A percentile compares a stretch with the other conserved stretches of the same genome.
phyloP scores from a whole-genome alignment of 2,329 filamentous ascomycete genomes.

The Monosporascus sp. region DNA sequence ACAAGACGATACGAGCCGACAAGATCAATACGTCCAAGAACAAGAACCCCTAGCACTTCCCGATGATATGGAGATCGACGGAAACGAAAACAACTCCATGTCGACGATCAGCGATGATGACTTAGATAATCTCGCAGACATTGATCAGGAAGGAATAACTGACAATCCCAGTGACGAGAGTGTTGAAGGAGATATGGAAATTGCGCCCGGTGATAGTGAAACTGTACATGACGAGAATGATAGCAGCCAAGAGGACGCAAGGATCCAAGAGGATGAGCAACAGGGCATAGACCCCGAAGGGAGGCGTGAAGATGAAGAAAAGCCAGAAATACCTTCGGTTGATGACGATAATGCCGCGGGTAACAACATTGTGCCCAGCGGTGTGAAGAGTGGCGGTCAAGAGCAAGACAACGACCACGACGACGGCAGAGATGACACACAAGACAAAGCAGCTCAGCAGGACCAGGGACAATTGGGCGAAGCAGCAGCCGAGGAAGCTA shows the following conservation, averaged over 20 bases:
- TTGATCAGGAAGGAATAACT: conserved; percentile 32
- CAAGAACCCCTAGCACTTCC: conserved; percentile 78
- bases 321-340: conserved; percentile 15
- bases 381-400: conserved; percentile 59
- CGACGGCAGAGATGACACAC: conserved; percentile 57
- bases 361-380: conserved; percentile 60
- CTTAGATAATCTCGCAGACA: conserved; percentile 53
- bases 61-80: conserved; percentile 82
- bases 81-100: conserved; percentile 53
- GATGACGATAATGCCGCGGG: conserved; percentile 49
- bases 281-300: conserved; percentile 27
- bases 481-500: conserved; percentile 58
- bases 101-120: conserved; percentile 50
- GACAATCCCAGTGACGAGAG: conserved; percentile 34
- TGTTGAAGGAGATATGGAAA: conserved; percentile 40
- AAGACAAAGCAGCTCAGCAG: conserved; percentile 56
- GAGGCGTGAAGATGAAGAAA: conserved; percentile 27
- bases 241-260: conserved; percentile 32
- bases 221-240: conserved; percentile 52
- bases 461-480: conserved; percentile 65
- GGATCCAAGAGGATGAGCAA: conserved; percentile 29
- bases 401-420: conserved; percentile 61
- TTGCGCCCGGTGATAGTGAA: conserved; percentile 39
- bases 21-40: conserved; percentile 74
- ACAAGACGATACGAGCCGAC: conserved; percentile 53